These are phyloP conservation scores for Cucurbita maxima DNA, from an alignment of 306 rosid genomes.

Conservation along the genomic window DNA sequence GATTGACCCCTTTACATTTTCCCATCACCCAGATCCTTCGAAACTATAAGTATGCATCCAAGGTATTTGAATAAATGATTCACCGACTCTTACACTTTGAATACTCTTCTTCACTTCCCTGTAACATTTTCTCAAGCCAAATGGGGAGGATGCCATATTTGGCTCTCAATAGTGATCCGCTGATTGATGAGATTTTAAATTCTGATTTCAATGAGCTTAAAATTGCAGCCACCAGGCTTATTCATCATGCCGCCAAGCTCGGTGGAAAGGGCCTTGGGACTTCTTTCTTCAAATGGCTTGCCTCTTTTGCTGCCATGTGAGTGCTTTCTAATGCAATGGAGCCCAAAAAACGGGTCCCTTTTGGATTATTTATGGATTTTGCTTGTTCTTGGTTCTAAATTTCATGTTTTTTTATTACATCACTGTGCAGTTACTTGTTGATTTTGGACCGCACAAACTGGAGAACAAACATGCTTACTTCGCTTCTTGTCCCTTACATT, in stretches of 20 bases:
- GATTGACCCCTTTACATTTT: background rate
- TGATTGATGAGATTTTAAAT: slow-evolving; percentile 14
- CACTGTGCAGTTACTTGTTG: slow-evolving; percentile 48
- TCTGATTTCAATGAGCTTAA: slow-evolving; percentile 34
- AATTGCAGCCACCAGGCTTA: slow-evolving; percentile 28
- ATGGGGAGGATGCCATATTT: slow-evolving; percentile 34
- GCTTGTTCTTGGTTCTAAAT: background rate
- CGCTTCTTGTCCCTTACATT: slow-evolving; percentile 72
- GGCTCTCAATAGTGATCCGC: slow-evolving; percentile 27
- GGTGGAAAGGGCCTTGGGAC: slow-evolving; percentile 38
- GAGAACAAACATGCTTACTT: slow-evolving; percentile 78
- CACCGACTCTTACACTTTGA: background rate
- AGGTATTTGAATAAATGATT: background rate
- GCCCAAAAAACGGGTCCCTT: too few relatives aligned
- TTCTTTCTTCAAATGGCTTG: slow-evolving; percentile 39
- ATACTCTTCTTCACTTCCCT: background rate
- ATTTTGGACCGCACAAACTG: slow-evolving; percentile 88
- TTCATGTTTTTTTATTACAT: background rate
- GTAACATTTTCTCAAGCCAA: background rate
- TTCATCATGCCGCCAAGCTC: slow-evolving; percentile 26
- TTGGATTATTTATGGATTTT: too few relatives aligned
- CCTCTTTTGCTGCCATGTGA: slow-evolving; percentile 49
- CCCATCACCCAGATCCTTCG: background rate
- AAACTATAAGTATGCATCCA: background rate
- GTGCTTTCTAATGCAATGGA: background rate